phyloP scores from a whole-genome alignment of 352 stramenopile genomes.

The Phytophthora tubulina region DNA sequence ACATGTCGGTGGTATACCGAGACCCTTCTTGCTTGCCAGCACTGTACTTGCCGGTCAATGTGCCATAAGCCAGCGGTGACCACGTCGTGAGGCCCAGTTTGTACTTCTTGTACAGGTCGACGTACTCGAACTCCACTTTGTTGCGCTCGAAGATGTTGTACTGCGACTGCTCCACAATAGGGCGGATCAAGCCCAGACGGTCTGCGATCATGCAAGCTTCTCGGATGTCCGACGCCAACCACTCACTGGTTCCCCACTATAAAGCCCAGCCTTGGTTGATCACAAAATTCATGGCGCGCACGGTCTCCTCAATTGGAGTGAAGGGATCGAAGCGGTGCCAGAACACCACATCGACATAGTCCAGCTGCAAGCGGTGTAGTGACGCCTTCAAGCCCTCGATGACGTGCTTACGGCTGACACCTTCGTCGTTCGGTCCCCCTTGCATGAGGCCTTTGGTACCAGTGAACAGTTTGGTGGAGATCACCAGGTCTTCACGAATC shows the following conservation, averaged over 20 bases:
- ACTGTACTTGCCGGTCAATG: conserved; percentile 18
- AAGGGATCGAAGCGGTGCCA: conserved; percentile 3
- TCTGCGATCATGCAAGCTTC: conserved; percentile 2
- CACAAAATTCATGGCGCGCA: not conserved
- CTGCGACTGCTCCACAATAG: conserved; percentile 1
- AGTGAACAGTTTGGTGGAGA: conserved; percentile 3
- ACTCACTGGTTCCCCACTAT: not conserved
- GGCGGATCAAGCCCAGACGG: not conserved
- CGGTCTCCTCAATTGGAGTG: not conserved
- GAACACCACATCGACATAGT: conserved; percentile 3
- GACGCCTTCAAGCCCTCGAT: conserved; percentile 7
- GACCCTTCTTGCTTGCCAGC: conserved; percentile 7
- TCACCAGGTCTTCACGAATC: conserved; percentile 1
- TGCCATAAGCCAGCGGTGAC: conserved; percentile 6
- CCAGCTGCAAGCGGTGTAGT: not conserved
- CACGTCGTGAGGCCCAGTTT: conserved; percentile 16
- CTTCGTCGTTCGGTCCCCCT: not conserved
- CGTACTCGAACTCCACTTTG: conserved; percentile 5
- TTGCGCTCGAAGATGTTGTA: conserved; percentile 9
- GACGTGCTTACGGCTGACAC: conserved; percentile 1
- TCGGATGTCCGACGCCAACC: not conserved
- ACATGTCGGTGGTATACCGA: not conserved
- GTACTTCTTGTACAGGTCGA: conserved; percentile 19
- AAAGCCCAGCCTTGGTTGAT: conserved; percentile 2
- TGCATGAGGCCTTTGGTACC: not conserved